Evolutionary conservation across 352 stramenopile genomes (phyloP).

Genomic region (Globisporangium middletonii): DNA sequence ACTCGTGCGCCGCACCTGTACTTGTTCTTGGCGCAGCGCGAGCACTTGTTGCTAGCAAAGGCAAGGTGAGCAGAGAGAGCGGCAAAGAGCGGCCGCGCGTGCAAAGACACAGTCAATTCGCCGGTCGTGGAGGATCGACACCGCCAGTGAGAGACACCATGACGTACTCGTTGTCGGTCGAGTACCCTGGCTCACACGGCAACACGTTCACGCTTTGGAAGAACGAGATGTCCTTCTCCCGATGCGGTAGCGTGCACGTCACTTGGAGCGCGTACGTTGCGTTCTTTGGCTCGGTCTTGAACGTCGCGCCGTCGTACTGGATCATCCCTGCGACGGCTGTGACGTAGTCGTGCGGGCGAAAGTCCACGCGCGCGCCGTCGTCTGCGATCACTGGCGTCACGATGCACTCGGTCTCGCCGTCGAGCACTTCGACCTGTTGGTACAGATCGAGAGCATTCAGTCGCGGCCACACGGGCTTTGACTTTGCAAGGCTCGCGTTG

Average conservation of each 20-base stretch:
- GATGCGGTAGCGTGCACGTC: constrained; percentile 29
- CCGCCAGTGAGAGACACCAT: not conserved
- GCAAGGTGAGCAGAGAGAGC: not conserved
- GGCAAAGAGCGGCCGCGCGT: not conserved
- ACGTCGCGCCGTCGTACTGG: constrained; percentile 30
- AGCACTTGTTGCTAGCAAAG: constrained; percentile 30
- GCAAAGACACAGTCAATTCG: not conserved
- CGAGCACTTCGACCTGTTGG: constrained; percentile 52
- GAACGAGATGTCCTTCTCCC: constrained; percentile 26
- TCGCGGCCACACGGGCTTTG: constrained; percentile 37
- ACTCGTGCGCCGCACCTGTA: constrained; percentile 31
- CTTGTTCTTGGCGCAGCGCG: constrained; percentile 36
- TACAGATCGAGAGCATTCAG: constrained; percentile 57
- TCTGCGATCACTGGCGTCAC: constrained; percentile 5
- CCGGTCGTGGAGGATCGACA: not conserved
- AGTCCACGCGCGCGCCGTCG: constrained; percentile 15
- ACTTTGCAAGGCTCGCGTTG: constrained; percentile 23
- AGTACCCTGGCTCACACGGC: constrained; percentile 39
- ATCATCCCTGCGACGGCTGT: constrained; percentile 29
- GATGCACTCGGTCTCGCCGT: constrained; percentile 36
- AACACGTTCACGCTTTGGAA: constrained; percentile 23
- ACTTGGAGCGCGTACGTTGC: constrained; percentile 33
- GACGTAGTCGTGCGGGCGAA: constrained; percentile 25
- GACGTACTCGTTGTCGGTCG: constrained; percentile 29
- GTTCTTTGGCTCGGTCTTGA: constrained; percentile 19